Evolutionary conservation across 2,329 filamentous ascomycete species (phyloP).

Genomic region (Penicillium nordicum): DNA sequence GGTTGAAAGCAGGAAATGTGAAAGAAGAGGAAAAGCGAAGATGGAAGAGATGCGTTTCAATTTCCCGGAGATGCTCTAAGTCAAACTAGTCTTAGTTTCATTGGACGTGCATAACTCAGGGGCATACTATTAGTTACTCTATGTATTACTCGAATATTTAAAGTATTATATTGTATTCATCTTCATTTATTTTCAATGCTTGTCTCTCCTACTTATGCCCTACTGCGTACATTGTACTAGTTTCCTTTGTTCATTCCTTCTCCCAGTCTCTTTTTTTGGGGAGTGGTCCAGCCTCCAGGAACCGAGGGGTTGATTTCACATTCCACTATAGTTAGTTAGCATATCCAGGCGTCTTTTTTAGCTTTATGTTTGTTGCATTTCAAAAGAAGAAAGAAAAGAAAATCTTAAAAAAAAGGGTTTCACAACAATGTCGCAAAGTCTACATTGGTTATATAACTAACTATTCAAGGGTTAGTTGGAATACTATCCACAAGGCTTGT

Average conservation of each 20-base stretch:
- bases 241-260: background rate
- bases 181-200: background rate
- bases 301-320: background rate
- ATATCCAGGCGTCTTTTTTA: background rate
- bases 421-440: background rate
- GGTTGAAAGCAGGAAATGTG: conserved; percentile 6
- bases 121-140: conserved; percentile 5
- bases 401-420: background rate
- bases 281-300: conserved; percentile 1
- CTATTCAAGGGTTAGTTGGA: background rate
- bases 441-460: background rate
- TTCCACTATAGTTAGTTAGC: background rate
- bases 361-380: background rate
- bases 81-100: conserved; percentile 18
- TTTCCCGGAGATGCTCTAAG: conserved; percentile 18
- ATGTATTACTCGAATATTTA: background rate
- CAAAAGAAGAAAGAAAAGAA: background rate
- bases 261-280: background rate
- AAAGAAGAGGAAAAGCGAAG: conserved; percentile 13
- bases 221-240: background rate
- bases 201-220: background rate
- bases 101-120: conserved; percentile 22
- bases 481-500: background rate
- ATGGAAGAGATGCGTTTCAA: conserved; percentile 16
- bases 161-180: background rate